Evolutionary conservation across 805 yeast species (phyloP).

Genomic region (Aciculoconidium aculeatum): DNA sequence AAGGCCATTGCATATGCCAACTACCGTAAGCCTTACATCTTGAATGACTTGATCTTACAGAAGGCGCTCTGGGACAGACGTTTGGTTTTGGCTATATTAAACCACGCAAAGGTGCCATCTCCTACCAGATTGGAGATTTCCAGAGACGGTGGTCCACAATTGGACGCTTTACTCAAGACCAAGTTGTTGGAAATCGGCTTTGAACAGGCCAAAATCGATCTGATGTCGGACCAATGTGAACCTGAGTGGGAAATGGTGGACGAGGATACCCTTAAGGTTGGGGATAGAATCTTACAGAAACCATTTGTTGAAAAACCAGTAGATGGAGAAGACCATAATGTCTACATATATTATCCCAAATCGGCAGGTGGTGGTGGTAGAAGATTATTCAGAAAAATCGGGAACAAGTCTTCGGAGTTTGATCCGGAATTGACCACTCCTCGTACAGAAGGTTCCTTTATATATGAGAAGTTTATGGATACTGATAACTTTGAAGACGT

Average conservation of each 20-base stretch:
- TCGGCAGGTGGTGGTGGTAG: conserved; percentile 98
- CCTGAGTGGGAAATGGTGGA: conserved; percentile 86
- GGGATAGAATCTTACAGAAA: conserved; percentile 66
- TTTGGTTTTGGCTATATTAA: conserved; percentile 70
- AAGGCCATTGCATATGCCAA: conserved; percentile 90
- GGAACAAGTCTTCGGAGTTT: conserved; percentile 93
- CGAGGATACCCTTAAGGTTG: conserved; percentile 66
- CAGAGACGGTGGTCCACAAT: conserved; percentile 94
- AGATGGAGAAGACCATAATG: conserved; percentile 98
- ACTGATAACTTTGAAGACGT: conserved; percentile 98
- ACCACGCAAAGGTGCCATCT: conserved; percentile 80
- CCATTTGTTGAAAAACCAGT: conserved; percentile 99
- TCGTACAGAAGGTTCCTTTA: conserved; percentile 84
- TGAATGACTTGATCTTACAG: conserved; percentile 87
- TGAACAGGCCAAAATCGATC: conserved; percentile 41
- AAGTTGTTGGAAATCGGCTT: conserved; percentile 43
- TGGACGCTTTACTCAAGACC: conserved; percentile 47
- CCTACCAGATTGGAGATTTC: conserved; percentile 85
- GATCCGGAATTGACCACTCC: conserved; percentile 73
- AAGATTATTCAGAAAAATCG: conserved; percentile 87
- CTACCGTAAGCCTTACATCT: conserved; percentile 80
- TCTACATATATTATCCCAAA: conserved; percentile 82
- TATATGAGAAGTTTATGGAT: conserved; percentile 94
- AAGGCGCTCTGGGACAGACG: conserved; percentile 97
- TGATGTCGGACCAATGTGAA: conserved; percentile 63